Evolutionary conservation across 1,139 yeast species (phyloP).

Genomic region (Pichia inconspicua): DNA sequence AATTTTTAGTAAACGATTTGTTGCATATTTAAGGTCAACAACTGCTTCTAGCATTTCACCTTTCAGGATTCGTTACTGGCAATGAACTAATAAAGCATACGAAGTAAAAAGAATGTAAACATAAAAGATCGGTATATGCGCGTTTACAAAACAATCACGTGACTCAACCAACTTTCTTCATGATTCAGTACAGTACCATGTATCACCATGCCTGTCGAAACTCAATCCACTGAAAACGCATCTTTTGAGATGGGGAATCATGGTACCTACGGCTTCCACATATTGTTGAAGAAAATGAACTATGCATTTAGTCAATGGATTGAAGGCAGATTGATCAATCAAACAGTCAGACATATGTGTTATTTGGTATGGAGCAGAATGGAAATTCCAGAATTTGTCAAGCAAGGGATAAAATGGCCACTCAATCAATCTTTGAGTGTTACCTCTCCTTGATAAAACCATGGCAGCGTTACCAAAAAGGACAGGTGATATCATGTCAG

Average conservation of each 20-base stretch:
- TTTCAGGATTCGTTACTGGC: neutral
- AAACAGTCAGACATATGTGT: conserved; percentile 27
- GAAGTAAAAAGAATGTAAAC: neutral
- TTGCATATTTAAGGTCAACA: neutral
- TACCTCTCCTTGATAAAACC: conserved; percentile 32
- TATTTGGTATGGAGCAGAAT: conserved; percentile 31
- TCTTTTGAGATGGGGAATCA: conserved; percentile 25
- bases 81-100: no score
- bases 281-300: conserved; percentile 36
- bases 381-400: conserved; percentile 36
- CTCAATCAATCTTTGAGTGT: neutral
- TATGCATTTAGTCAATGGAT: conserved; percentile 27
- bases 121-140: neutral
- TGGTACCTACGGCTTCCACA: conserved; percentile 25
- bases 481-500: conserved; percentile 53
- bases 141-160: neutral
- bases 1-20: neutral
- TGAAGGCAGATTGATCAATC: conserved; percentile 27
- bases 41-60: neutral
- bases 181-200: conserved; percentile 14
- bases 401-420: conserved; percentile 3
- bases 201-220: conserved; percentile 11
- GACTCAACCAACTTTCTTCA: neutral
- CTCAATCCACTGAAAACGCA: conserved; percentile 23
- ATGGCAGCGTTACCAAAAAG: conserved; percentile 47